phyloP scores from a whole-genome alignment of 352 stramenopile genomes.

The Globisporangium polare region DNA sequence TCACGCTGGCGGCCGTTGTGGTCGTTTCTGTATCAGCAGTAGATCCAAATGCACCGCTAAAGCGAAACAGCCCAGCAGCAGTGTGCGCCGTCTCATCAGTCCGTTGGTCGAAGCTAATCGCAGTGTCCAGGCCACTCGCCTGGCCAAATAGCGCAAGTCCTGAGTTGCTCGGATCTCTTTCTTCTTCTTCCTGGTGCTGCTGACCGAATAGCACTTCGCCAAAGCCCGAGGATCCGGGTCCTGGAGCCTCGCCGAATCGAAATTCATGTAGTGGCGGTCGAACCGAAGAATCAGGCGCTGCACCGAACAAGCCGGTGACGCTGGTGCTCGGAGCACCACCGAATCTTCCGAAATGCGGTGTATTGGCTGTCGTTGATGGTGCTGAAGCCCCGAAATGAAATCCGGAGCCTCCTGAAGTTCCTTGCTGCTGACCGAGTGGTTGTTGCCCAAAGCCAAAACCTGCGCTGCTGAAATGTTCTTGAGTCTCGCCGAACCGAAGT shows the following conservation, averaged over 20 bases:
- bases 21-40: not conserved
- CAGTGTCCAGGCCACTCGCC: not conserved
- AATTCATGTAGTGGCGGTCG: no score
- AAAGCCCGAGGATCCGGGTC: not conserved
- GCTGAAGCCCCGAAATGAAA: no score
- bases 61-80: not conserved
- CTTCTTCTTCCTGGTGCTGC: no score
- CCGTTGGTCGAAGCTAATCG: not conserved
- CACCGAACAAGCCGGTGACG: not conserved
- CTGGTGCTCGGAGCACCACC: not conserved
- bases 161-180: not conserved
- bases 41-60: not conserved
- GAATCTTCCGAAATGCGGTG: no score
- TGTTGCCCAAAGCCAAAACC: no score
- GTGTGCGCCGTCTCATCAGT: not conserved
- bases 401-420: not conserved
- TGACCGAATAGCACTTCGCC: not conserved
- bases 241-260: not conserved
- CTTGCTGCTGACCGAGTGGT: no score
- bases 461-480: not conserved
- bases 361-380: no score
- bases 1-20: not conserved
- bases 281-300: no score
- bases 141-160: not conserved
- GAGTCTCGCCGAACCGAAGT: not conserved